Evolutionary conservation across 352 stramenopile species (phyloP).

Genomic region (Globisporangium cederbergense): DNA sequence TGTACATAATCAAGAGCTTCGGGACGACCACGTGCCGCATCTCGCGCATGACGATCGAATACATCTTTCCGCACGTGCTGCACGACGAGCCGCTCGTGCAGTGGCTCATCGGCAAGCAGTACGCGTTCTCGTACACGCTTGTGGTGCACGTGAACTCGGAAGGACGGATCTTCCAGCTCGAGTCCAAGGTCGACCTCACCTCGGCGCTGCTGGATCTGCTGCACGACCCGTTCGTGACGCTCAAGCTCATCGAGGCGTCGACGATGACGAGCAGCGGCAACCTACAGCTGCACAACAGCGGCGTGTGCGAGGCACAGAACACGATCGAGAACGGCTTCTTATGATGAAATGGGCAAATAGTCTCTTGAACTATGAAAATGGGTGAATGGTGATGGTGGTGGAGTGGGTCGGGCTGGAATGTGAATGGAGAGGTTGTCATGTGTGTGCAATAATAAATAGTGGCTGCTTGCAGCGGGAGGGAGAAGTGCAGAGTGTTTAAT

Average conservation of each 20-base stretch:
- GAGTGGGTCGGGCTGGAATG: too few relatives aligned
- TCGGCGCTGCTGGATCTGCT: conserved; percentile 33
- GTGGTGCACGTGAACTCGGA: conserved; percentile 32
- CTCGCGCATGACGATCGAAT: conserved; percentile 33
- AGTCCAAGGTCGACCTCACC: conserved; percentile 38
- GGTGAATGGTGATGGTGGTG: neutral
- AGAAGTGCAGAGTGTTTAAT: too few relatives aligned
- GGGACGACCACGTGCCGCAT: conserved; percentile 35
- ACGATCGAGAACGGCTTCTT: conserved; percentile 36
- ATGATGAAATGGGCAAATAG: conserved; percentile 5
- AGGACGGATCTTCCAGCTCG: conserved; percentile 41
- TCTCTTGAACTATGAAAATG: neutral
- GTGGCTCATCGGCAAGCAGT: conserved; percentile 40
- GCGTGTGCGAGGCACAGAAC: conserved; percentile 35
- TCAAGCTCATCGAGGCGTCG: conserved; percentile 33
- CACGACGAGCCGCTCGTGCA: conserved; percentile 40
- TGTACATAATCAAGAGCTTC: conserved; percentile 30
- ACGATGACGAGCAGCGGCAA: conserved; percentile 35
- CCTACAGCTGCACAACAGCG: conserved; percentile 18
- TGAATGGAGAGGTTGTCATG: too few relatives aligned
- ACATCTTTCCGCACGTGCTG: conserved; percentile 46
- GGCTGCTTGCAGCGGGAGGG: too few relatives aligned
- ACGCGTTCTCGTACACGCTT: conserved; percentile 38
- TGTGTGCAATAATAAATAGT: too few relatives aligned
- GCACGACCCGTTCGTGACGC: conserved; percentile 27